These are phyloP conservation scores for Calonectria pseudoturangicola DNA, from an alignment of 2,329 filamentous ascomycete genomes.

Conservation along the genomic window DNA sequence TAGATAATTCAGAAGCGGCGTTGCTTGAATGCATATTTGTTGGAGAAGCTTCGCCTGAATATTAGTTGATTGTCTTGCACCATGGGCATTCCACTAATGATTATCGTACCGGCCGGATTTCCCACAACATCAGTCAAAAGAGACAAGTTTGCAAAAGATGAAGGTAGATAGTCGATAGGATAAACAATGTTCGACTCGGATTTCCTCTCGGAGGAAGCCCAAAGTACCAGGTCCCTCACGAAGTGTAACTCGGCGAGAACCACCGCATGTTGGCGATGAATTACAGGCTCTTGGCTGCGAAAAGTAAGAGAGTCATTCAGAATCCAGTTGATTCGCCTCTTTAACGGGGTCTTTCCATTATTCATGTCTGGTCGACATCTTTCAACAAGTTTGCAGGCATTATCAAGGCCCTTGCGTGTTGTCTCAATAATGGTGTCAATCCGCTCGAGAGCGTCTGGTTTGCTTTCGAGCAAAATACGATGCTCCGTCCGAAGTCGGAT, in stretches of 20 bases:
- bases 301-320: slow-evolving; percentile 27
- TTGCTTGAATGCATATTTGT: not conserved
- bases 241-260: slow-evolving; percentile 27
- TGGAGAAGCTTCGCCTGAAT: not conserved
- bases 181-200: not conserved
- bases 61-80: not conserved
- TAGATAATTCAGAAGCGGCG: not conserved
- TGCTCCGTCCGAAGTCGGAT: slow-evolving; percentile 29
- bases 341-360: slow-evolving; percentile 13
- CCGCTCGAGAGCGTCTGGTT: not conserved
- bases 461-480: not conserved
- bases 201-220: not conserved
- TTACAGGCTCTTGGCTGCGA: slow-evolving; percentile 2
- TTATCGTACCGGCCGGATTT: not conserved
- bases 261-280: slow-evolving; percentile 26
- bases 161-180: not conserved
- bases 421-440: slow-evolving; percentile 28
- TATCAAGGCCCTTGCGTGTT: slow-evolving; percentile 1
- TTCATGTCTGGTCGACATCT: slow-evolving; percentile 20
- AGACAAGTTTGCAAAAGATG: slow-evolving; percentile 10
- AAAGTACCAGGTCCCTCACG: slow-evolving; percentile 15
- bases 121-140: slow-evolving; percentile 22
- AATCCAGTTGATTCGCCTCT: slow-evolving; percentile 18
- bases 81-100: not conserved
- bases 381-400: slow-evolving; percentile 25